Conservation (phyloP, 1,284 basidiomycete genomes). For the Austroboletus olivaceoglutinosus region DNA sequence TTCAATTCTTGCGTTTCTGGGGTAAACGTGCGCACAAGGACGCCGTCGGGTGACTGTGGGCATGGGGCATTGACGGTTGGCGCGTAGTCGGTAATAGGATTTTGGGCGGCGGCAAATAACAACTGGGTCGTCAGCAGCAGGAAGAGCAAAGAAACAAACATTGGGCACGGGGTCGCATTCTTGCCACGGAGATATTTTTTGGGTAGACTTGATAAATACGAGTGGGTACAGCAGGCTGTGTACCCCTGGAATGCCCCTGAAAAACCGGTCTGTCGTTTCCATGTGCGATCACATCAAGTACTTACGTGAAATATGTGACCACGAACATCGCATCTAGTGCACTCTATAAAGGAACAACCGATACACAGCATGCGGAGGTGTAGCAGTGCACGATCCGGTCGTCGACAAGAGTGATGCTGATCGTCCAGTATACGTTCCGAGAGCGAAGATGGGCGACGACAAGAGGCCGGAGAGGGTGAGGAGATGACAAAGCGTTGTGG, state of each 20-base stretch:
- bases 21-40: constrained; percentile 52
- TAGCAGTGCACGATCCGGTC: background rate
- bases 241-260: background rate
- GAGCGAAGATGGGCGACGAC: too few species aligned
- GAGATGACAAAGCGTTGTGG: constrained; percentile 36
- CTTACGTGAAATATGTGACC: background rate
- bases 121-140: background rate
- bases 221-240: constrained; percentile 13
- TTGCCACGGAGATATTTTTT: background rate
- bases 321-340: background rate
- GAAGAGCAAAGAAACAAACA: constrained; percentile 2
- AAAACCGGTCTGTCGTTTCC: background rate
- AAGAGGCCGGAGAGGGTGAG: background rate
- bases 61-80: constrained; percentile 49
- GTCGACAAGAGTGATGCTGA: background rate
- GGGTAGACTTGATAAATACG: background rate
- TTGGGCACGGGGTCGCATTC: constrained; percentile 11
- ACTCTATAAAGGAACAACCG: background rate
- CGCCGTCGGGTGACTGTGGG: constrained; percentile 42
- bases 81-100: constrained; percentile 38
- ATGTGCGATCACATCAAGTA: background rate
- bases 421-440: too few species aligned
- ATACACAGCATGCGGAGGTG: too few species aligned
- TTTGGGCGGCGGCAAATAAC: constrained; percentile 1
- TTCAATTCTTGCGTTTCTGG: constrained; percentile 52